Conservation (phyloP, 2,329 filamentous ascomycete species). For the Podosphaera fusca region DNA sequence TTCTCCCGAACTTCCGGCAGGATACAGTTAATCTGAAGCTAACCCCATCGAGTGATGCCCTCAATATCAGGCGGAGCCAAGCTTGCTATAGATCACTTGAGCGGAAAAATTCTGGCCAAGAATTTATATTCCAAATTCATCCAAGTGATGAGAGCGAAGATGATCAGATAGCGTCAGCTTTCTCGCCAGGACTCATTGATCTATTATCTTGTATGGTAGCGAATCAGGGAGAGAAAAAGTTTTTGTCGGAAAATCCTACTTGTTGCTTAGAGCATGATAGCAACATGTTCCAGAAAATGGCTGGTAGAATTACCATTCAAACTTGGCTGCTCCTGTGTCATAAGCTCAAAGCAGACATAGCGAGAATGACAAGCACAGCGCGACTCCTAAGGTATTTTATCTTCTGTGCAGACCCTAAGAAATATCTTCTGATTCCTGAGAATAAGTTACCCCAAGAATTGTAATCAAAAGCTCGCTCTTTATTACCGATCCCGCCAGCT, state of each 20-base stretch:
- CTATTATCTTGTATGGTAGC: slow-evolving; percentile 11
- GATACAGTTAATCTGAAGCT: slow-evolving; percentile 17
- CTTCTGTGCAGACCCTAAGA: background rate
- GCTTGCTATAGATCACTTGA: slow-evolving; percentile 4
- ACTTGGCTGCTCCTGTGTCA: slow-evolving; percentile 5
- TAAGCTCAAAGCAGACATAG: slow-evolving; percentile 5
- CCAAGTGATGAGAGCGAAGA: background rate
- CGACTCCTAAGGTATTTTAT: background rate
- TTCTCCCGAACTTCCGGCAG: slow-evolving; percentile 20
- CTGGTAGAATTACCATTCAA: slow-evolving; percentile 6
- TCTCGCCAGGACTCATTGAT: slow-evolving; percentile 12
- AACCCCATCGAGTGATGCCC: slow-evolving; percentile 5
- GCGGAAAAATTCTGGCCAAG: slow-evolving; percentile 4
- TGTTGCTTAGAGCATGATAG: slow-evolving; percentile 7
- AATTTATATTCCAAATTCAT: slow-evolving; percentile 10
- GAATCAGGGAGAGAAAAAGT: slow-evolving; percentile 8
- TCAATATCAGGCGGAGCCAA: slow-evolving; percentile 8
- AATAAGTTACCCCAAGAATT: background rate
- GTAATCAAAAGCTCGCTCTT: background rate
- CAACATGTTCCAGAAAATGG: slow-evolving; percentile 3
- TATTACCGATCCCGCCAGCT: background rate
- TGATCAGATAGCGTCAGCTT: background rate
- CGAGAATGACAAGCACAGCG: background rate
- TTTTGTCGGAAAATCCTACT: slow-evolving; percentile 4
- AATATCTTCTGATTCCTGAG: background rate